Conservation (phyloP, 1,284 basidiomycete species). For the Termitomyces sp. region DNA sequence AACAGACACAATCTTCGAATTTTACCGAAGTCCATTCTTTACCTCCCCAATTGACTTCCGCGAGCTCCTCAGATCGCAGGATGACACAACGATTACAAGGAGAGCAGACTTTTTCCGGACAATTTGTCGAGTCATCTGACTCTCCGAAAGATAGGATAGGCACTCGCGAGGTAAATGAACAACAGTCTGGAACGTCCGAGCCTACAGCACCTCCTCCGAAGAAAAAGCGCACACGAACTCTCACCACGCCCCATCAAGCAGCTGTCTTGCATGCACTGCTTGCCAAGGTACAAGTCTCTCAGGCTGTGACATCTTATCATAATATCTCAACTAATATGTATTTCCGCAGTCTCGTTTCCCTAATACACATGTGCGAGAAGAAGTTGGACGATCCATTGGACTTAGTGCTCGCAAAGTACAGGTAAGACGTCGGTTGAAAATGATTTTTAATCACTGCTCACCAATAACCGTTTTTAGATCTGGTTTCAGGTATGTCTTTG, state of each 20-base stretch:
- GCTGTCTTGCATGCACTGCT: conserved; percentile 75
- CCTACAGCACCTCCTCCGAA: conserved; percentile 40
- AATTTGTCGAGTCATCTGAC: conserved; percentile 37
- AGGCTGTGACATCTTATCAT: conserved; percentile 6
- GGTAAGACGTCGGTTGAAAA: conserved; percentile 39
- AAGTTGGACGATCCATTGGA: conserved; percentile 77
- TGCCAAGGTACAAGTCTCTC: conserved; percentile 53
- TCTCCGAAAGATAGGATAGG: conserved; percentile 54
- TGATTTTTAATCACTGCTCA: conserved; percentile 21
- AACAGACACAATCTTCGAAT: conserved; percentile 28
- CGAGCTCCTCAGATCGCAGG: conserved; percentile 18
- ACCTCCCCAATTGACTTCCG: conserved; percentile 12
- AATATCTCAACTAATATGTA: conserved; percentile 8
- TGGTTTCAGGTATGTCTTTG: conserved; percentile 67
- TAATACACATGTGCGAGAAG: conserved; percentile 77
- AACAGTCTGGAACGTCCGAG: conserved; percentile 29
- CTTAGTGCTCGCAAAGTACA: conserved; percentile 82
- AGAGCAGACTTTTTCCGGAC: conserved; percentile 21
- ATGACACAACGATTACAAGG: conserved; percentile 36
- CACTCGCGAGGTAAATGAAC: conserved; percentile 39
- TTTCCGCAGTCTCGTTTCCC: conserved; percentile 72
- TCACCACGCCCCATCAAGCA: conserved; percentile 81
- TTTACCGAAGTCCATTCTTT: conserved; percentile 27
- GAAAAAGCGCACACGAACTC: conserved; percentile 74
- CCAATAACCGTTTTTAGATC: conserved; percentile 45